Percentiles rank a stretch among this genome's conserved stretches.
These are phyloP conservation scores for Fraxinus albicans DNA, from an alignment of 305 asterid species.

Conservation along the genomic window DNA sequence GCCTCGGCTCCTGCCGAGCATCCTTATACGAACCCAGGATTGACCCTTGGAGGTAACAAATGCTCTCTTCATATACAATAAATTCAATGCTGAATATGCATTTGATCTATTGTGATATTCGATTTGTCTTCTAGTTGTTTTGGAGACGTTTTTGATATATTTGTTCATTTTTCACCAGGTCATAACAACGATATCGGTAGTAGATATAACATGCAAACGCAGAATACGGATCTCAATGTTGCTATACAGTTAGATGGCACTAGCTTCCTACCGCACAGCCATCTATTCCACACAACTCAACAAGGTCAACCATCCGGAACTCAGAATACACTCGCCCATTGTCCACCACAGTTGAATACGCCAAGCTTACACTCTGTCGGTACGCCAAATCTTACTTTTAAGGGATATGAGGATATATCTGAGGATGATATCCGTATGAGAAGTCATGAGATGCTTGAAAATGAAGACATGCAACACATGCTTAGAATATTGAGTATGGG, in stretches of 20 bases:
- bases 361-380: constrained; percentile 49
- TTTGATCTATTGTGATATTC: background rate
- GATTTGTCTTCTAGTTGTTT: background rate
- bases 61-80: background rate
- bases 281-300: constrained; percentile 41
- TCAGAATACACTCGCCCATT: constrained; percentile 58
- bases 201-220: constrained; percentile 50
- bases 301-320: constrained; percentile 51
- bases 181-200: constrained; percentile 45
- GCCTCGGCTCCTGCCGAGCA: constrained; percentile 55
- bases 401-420: constrained; percentile 56
- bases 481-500: constrained; percentile 73
- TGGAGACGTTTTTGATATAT: constrained; percentile 4
- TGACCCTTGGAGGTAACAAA: constrained; percentile 60
- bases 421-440: constrained; percentile 87
- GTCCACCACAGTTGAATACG: constrained; percentile 53
- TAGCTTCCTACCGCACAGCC: constrained; percentile 49
- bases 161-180: constrained; percentile 43
- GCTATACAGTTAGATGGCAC: constrained; percentile 41
- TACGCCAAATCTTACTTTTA: constrained; percentile 47
- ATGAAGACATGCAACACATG: constrained; percentile 90
- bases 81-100: background rate
- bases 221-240: constrained; percentile 53
- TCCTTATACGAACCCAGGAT: constrained; percentile 49
- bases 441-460: constrained; percentile 92